These are phyloP conservation scores for Termitomyces eurrhizus DNA, from an alignment of 768 basidiomycete genomes.

Conservation along the genomic window DNA sequence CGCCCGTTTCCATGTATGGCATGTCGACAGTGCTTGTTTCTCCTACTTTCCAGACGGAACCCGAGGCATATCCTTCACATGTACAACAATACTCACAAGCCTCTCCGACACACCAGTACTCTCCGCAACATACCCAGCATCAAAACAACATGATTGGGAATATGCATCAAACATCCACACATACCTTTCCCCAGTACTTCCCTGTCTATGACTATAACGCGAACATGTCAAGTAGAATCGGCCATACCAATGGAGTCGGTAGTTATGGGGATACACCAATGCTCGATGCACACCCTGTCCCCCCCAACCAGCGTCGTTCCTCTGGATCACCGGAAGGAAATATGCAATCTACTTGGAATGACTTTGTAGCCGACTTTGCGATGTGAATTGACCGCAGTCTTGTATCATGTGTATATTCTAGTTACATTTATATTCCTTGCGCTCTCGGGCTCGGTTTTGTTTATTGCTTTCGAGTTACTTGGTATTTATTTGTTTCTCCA, in stretches of 20 bases:
- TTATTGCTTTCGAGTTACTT: not conserved
- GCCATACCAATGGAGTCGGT: conserved; percentile 12
- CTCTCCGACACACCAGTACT: conserved; percentile 11
- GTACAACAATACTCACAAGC: conserved; percentile 22
- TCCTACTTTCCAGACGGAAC: conserved; percentile 31
- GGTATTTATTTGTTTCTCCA: not conserved
- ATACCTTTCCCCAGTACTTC: conserved; percentile 66
- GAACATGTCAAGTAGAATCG: conserved; percentile 23
- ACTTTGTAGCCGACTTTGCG: conserved; percentile 49
- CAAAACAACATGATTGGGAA: conserved; percentile 15
- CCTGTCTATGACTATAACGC: conserved; percentile 69
- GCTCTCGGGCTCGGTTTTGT: not conserved
- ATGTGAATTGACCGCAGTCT: conserved; percentile 21
- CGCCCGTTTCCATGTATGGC: conserved; percentile 44
- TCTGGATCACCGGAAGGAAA: conserved; percentile 60
- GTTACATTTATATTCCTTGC: not conserved
- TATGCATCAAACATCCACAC: conserved; percentile 10
- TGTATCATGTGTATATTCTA: not conserved
- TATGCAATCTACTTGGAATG: conserved; percentile 62
- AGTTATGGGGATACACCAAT: conserved; percentile 26
- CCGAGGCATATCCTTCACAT: conserved; percentile 29
- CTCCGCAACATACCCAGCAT: conserved; percentile 17
- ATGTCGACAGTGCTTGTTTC: conserved; percentile 35
- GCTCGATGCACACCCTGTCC: conserved; percentile 37
- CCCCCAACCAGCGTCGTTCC: conserved; percentile 31